Percentiles rank a stretch among this genome's conserved stretches.
Conservation (phyloP, 306 rosid species). For the Prunus mume region DNA sequence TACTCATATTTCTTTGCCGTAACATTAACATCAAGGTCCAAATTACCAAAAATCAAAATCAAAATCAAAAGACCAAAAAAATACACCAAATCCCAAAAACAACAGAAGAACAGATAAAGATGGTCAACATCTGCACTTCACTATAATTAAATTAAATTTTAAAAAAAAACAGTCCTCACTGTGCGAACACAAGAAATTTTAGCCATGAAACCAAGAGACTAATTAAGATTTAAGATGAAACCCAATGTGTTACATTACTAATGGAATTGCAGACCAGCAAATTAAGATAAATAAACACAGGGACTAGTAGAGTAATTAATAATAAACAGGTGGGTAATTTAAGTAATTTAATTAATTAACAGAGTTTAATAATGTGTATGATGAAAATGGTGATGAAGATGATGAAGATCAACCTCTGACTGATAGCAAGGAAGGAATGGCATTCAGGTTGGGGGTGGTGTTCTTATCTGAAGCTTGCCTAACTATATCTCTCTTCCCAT, state of each 20-base stretch:
- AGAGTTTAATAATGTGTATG: slow-evolving; percentile 14
- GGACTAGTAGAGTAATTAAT: slow-evolving; percentile 1
- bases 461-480: slow-evolving; percentile 57
- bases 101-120: slow-evolving; percentile 1
- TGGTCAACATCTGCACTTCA: neutral
- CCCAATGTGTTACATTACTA: neutral
- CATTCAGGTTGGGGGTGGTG: slow-evolving; percentile 56
- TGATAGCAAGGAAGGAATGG: slow-evolving; percentile 73
- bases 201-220: too few species aligned
- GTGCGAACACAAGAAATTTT: too few species aligned
- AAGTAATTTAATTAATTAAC: slow-evolving; percentile 4
- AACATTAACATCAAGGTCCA: slow-evolving; percentile 12
- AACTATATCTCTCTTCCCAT: slow-evolving; percentile 44
- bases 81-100: slow-evolving; percentile 1
- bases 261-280: slow-evolving; percentile 2
- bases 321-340: slow-evolving; percentile 6
- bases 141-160: neutral
- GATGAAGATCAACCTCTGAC: slow-evolving; percentile 37
- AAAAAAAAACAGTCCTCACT: too few species aligned
- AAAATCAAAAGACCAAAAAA: neutral
- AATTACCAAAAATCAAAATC: neutral
- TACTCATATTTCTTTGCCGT: neutral
- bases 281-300: slow-evolving; percentile 13
- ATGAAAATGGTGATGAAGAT: neutral
- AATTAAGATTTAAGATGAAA: neutral